Evolutionary conservation across 176 grass and related monocot genomes (phyloP), one percentile per base, ranked within the genome.

Genomic region (Pontederia crassipes): DNA sequence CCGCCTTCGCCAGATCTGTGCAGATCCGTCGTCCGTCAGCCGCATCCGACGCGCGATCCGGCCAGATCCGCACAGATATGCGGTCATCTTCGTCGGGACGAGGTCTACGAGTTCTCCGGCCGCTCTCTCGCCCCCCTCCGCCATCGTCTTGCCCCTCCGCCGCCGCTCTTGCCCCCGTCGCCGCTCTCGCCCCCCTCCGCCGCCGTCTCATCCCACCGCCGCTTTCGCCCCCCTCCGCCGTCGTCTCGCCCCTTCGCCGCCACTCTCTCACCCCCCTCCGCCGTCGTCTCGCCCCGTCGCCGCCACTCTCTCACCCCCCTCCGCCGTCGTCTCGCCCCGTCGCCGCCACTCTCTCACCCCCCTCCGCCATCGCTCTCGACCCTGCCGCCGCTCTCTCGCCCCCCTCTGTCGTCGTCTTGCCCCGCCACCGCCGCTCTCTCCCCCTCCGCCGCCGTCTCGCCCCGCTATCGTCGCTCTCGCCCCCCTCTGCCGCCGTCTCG

Each of bases 191-290:
- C 60, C 14, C 17, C 8, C 1, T 10, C 17, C 48, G 2, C 7
- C 71, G 17, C 77, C 77, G 17, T 73, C 15, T 49, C 56, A 57
- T 8, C 52, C 54, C 10, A 74, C 71, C 0, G 72, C 86, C 71
- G 69, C 81, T 58, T 85, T 96, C 46, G 78, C 90, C 72, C 86
- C 80, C 65, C n/a, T n/a, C n/a, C n/a, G n/a, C n/a, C n/a, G n/a
- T 96, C 90, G 17, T 64, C 68, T 11, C 90, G 86, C 68, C 90
- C 87, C 75, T 27, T 80, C 53, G 64, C 86, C 2, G 70, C 45
- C 15, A 75, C 80, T 8, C 86, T 90, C 66, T 85, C 85, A 61
- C n/a, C 24, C 80, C 45, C 64, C 83, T 20, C 75, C 66, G 15
- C 63, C 11, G 51, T 72, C 58, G 78, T 68, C 76, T 15, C 61